A percentile compares a stretch with the other conserved stretches of the same genome.
Evolutionary conservation across 1,139 yeast species (phyloP).

Genomic region (Debaryomycetaceae sp.): DNA sequence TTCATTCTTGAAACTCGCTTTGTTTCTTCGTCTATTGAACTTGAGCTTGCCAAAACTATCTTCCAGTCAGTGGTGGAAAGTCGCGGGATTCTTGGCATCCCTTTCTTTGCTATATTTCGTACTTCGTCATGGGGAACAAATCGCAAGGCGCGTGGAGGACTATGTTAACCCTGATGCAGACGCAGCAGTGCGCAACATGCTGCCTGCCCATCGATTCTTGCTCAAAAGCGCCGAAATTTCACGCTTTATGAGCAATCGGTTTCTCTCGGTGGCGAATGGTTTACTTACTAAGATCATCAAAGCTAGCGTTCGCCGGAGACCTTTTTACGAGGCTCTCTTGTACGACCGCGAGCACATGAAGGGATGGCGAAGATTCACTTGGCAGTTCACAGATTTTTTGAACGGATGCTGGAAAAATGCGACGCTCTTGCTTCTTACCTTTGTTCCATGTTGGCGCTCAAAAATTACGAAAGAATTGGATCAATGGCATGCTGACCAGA

Average conservation of each 20-base stretch:
- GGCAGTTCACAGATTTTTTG: conserved; percentile 6
- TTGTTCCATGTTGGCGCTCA: conserved; percentile 12
- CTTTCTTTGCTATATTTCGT: conserved; percentile 4
- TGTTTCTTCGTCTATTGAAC: background rate
- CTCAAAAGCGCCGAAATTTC: background rate
- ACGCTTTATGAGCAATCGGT: background rate
- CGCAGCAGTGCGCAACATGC: background rate
- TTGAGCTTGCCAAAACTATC: background rate
- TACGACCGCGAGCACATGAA: background rate
- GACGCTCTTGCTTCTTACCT: conserved; percentile 10
- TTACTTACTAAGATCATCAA: background rate
- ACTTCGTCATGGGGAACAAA: conserved; percentile 7
- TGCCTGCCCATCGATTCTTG: background rate
- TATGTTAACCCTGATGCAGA: background rate
- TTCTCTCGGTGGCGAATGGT: background rate
- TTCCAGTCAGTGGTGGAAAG: conserved; percentile 1
- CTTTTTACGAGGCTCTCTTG: background rate
- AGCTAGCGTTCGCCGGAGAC: background rate
- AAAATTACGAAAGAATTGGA: conserved; percentile 8
- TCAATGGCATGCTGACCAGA: conserved; percentile 9
- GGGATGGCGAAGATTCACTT: conserved; percentile 4
- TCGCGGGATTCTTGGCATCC: conserved; percentile 1
- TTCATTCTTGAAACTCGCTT: background rate
- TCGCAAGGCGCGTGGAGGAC: conserved; percentile 7
- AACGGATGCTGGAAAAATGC: conserved; percentile 12